A percentile compares a stretch with the other conserved stretches of the same genome.
phyloP scores from a whole-genome alignment of 805 yeast genomes.

The Pichia occidentalis region DNA sequence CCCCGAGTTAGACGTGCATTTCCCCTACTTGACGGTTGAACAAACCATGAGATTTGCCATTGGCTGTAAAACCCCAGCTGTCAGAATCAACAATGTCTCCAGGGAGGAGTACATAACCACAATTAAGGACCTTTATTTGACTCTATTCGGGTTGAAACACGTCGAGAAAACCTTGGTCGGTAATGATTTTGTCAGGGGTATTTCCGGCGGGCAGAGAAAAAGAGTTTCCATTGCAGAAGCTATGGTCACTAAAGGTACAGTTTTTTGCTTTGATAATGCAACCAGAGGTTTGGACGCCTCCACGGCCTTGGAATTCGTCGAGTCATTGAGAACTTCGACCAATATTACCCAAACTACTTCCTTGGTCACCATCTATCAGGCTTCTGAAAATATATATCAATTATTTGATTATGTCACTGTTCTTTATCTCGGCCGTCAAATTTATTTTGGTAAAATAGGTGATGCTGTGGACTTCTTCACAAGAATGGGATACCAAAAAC shows the following conservation, averaged over 20 bases:
- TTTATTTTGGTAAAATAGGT: conserved; percentile 47
- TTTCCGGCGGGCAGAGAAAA: conserved; percentile 66
- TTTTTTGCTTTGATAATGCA: conserved; percentile 61
- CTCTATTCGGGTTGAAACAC: conserved; percentile 50
- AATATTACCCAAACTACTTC: conserved; percentile 49
- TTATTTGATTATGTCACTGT: conserved; percentile 55
- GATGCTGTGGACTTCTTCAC: conserved; percentile 48
- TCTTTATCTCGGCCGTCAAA: conserved; percentile 53
- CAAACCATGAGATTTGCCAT: conserved; percentile 50
- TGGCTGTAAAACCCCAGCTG: conserved; percentile 47
- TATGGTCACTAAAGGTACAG: conserved; percentile 43
- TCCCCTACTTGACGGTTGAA: too few species aligned
- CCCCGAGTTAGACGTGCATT: conserved; percentile 46
- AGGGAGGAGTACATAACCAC: conserved; percentile 35
- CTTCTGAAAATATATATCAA: conserved; percentile 55
- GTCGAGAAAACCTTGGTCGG: conserved; percentile 57
- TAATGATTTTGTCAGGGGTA: conserved; percentile 58
- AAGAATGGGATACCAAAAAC: conserved; percentile 56
- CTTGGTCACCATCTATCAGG: conserved; percentile 58
- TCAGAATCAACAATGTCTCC: conserved; percentile 33
- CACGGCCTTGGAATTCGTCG: conserved; percentile 59
- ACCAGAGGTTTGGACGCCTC: conserved; percentile 66
- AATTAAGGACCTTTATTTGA: conserved; percentile 41
- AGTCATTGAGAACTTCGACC: conserved; percentile 52
- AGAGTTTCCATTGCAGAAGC: conserved; percentile 64